Conservation (phyloP, 768 basidiomycete species). For the Tulasnella sp. region DNA sequence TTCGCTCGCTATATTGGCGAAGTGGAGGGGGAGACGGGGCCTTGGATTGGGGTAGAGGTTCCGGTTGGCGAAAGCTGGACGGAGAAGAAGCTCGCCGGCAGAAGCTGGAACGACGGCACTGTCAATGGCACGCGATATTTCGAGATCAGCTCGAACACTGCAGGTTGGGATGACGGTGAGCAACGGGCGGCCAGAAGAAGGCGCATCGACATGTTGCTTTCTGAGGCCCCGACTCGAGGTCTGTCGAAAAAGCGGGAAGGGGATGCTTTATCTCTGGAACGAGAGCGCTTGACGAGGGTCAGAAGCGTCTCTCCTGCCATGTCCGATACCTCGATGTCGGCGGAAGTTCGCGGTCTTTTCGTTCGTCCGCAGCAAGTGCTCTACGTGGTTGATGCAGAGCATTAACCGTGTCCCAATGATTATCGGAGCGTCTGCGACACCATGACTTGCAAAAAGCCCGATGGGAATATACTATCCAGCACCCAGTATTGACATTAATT, state of each 20-base stretch:
- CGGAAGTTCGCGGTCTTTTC: slow-evolving; percentile 65
- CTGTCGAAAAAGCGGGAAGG: slow-evolving; percentile 45
- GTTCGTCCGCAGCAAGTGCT: slow-evolving; percentile 80
- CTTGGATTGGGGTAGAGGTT: slow-evolving; percentile 90
- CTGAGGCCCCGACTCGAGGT: background rate
- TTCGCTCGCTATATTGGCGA: slow-evolving; percentile 85
- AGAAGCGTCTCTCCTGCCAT: slow-evolving; percentile 59
- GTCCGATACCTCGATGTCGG: slow-evolving; percentile 46
- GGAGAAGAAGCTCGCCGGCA: slow-evolving; percentile 46
- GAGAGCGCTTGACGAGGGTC: slow-evolving; percentile 45
- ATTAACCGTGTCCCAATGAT: background rate
- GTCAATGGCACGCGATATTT: slow-evolving; percentile 81
- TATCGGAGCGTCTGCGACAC: background rate
- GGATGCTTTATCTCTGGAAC: slow-evolving; percentile 42
- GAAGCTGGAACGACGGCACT: slow-evolving; percentile 80
- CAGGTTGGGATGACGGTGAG: slow-evolving; percentile 52
- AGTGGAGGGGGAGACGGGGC: slow-evolving; percentile 68
- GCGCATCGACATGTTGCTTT: slow-evolving; percentile 13
- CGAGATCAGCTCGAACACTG: slow-evolving; percentile 48
- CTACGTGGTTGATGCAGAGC: slow-evolving; percentile 68
- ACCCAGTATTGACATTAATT: background rate
- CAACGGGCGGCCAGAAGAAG: slow-evolving; percentile 39
- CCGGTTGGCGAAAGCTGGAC: slow-evolving; percentile 56
- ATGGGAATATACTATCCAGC: background rate
- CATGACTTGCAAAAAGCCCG: background rate